Evolutionary conservation across 129 eudicot genomes (phyloP), one percentile per base, ranked within the genome.

Genomic region (Arctium lappa): DNA sequence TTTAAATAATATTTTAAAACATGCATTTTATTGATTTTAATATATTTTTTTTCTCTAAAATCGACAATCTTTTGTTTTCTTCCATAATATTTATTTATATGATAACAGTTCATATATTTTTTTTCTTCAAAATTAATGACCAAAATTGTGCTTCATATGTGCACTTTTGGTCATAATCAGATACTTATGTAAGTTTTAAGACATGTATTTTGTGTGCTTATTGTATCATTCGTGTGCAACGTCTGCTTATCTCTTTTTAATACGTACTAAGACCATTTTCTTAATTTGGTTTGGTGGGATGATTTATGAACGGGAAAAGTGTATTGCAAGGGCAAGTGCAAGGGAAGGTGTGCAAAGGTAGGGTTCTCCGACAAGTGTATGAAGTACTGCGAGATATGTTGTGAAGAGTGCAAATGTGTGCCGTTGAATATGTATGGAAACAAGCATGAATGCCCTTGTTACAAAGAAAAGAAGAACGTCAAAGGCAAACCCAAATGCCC

Each of bases 371-470:
- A 88, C 77, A 85, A 90, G 81, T 94, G 98, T 89, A 40, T 90
- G 85, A 94, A 87, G 79, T 94, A 88, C 83, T 94, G 98, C 5
- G 84, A 83, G 73, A 83, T 91, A 36, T 94, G 97, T 86, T 91
- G 97, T 46, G 74, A 36, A 37, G 74, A 87, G 15, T 94, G 98
- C 97, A 87, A 90, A 65, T 94, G 97, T 65, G 94, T 94, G 82
- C 98, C 98, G 30, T 85, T 90, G 33, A 94, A 93, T 9, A 91
- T 87, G 68, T 86, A 72, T 3, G 97, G 90, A 6, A 89, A 87
- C 94, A 91, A 91, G 90, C 97, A 87, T 33, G 89, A 91, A 82
- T 94, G 98, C 82, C 93, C 98, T 82, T 94, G 98, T 76, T 94
- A 94, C 86, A 87, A 91, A 56, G 93, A 91, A 88, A 90, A 79